Conservation (phyloP, 2,329 filamentous ascomycete genomes). For the Juglanconis sp. region DNA sequence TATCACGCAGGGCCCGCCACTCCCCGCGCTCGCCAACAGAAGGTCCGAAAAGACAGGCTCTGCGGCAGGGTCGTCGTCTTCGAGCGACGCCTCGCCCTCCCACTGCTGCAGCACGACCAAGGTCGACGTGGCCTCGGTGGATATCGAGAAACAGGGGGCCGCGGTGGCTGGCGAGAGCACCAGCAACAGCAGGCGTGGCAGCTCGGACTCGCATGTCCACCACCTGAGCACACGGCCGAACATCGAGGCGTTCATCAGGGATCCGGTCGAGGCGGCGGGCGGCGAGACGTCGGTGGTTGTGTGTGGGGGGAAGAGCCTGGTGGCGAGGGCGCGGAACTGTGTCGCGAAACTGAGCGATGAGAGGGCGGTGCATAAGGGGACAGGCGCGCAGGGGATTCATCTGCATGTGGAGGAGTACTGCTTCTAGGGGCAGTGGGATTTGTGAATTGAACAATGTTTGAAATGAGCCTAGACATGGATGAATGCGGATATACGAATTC, state of each 20-base stretch:
- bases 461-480: too few relatives aligned
- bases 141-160: conserved; percentile 26
- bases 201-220: conserved; percentile 39
- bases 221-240: conserved; percentile 47
- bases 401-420: conserved; percentile 58
- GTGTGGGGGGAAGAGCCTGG: conserved; percentile 55
- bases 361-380: conserved; percentile 61
- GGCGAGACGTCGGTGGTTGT: conserved; percentile 61
- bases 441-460: too few relatives aligned
- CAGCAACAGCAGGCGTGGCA: conserved; percentile 21
- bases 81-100: conserved; percentile 38
- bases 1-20: conserved; percentile 39
- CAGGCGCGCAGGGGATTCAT: conserved; percentile 60
- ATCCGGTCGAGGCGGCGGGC: conserved; percentile 53
- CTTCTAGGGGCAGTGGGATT: conserved; percentile 19
- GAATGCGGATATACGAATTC: too few relatives aligned
- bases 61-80: conserved; percentile 21
- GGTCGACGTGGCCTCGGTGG: conserved; percentile 15
- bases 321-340: conserved; percentile 51
- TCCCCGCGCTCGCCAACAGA: conserved; percentile 22
- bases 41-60: conserved; percentile 18
- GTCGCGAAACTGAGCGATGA: conserved; percentile 57
- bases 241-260: conserved; percentile 48
- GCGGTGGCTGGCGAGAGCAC: conserved; percentile 2
- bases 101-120: conserved; percentile 33